Evolutionary conservation across 768 basidiomycete species (phyloP).

Genomic region (Aureoboletus auriporus): DNA sequence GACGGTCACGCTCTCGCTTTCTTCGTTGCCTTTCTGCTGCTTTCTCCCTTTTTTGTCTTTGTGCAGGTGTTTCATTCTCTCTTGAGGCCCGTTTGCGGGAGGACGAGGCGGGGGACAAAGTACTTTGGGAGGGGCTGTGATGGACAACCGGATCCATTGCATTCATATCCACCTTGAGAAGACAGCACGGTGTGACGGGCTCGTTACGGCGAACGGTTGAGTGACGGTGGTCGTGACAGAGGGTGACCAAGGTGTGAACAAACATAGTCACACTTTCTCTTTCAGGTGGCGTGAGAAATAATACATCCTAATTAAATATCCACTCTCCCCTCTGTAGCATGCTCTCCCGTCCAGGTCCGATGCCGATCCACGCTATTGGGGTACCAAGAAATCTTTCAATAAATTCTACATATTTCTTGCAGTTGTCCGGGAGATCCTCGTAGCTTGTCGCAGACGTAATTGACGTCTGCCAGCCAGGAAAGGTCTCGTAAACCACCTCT

Average conservation of each 20-base stretch:
- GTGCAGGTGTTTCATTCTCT: conserved; percentile 70
- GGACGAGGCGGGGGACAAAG: conserved; percentile 27
- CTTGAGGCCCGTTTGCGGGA: conserved; percentile 52
- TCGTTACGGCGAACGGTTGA: conserved; percentile 32
- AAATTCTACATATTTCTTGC: conserved; percentile 81
- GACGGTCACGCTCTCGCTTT: conserved; percentile 70
- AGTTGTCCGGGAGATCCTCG: conserved; percentile 77
- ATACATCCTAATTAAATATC: conserved; percentile 19
- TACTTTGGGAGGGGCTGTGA: conserved; percentile 30
- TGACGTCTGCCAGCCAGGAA: conserved; percentile 87
- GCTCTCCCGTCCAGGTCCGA: conserved; percentile 81
- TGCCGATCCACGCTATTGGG: conserved; percentile 88
- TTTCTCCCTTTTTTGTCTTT: conserved; percentile 78
- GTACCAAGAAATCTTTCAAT: conserved; percentile 74
- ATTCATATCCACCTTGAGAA: conserved; percentile 27
- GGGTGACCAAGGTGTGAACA: conserved; percentile 25
- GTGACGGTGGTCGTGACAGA: conserved; percentile 33
- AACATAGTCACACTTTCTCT: conserved; percentile 18
- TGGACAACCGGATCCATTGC: conserved; percentile 32
- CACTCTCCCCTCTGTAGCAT: conserved; percentile 46
- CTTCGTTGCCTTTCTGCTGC: conserved; percentile 81
- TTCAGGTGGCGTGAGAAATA: conserved; percentile 22
- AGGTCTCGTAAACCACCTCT: conserved; percentile 80
- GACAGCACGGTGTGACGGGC: conserved; percentile 26
- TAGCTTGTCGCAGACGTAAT: conserved; percentile 64